Base-by-base conservation (phyloP, 805 yeast species). In the Scheffersomyces lignosus region DNA sequence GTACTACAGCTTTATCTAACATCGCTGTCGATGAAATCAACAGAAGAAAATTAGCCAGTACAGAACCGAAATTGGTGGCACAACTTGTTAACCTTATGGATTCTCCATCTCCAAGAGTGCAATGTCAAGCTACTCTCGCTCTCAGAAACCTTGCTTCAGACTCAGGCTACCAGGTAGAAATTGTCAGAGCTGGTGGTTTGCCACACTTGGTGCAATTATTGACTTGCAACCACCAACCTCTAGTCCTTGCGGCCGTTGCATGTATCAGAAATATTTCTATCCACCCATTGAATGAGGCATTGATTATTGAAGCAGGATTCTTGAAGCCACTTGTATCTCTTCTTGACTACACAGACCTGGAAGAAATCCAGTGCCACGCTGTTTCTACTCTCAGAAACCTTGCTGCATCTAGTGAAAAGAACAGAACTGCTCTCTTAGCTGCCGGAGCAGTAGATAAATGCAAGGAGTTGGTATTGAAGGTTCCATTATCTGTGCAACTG, bases 341-440 rank as follows among this genome's bases (percentile, higher is more conserved):
- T 43, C 78, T 93, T 48, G 90, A 84, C 58, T 87, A 83, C 60
- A 77, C 80, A 34, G 96, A 87, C 53, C 85, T 87, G 48, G 96
- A 91, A 60, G 99, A 93, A 66, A 91, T 93, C 47, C 96, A 91
- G 68, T 93, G 99, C 60, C 99, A 93, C 65, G 95, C 98, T 2
- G 96, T 93, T 18, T 90, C 97, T 2, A 90, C 98, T 6, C 73
- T 93, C 56, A 79, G 99, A 63, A 93, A 93, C 61, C 75, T 93
- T 51, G 99, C 99, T 15, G 99, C 99, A 4, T 81, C 93, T 34
- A 81, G 93, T 28, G 98, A 93, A 67, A 81, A 88, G 59, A 91
- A 91, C 56, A 81, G 97, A 70, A 75, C 85, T 50, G 96, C 93
- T 33, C 80, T 93, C 46, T 78, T 93, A 45, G 95, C 89, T 44